Base-by-base conservation (phyloP, 257 asterid species). In the Nicotiana otophora region DNA sequence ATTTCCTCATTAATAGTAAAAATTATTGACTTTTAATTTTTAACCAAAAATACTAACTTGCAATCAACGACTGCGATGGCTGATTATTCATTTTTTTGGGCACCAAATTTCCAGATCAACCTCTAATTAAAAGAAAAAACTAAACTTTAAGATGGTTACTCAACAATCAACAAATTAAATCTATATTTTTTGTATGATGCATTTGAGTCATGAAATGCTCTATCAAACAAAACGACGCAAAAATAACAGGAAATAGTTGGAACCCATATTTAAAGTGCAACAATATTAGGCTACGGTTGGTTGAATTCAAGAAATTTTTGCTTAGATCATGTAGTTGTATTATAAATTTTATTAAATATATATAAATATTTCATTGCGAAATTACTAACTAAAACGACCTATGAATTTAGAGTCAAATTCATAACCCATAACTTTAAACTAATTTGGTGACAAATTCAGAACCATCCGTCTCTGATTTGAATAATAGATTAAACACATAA, bases 241-340 rank as follows among this genome's bases (percentile, higher is more conserved):
- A 53, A 53, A 14, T 53, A 4, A 10, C 15, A 14, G 15, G 17
- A 0, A 53, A 53, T 10, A 53, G 57, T 53, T 14, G 57, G 17
- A 53, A 53, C 57, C 57, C 19, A 14, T 14, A 4, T 53, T 53
- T 53, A 53, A 42, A 42, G 11, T 8, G 48, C 11, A 42, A 42
- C 48, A 7, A 7, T 8, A 42, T 7, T 42, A 42, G 48, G 48
- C 8, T 7, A 42, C 10, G 10, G 3, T 8, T 2, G 2, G 46
- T 0, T 7, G 10, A 39, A 7, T 39, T 39, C 46, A 42, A 8
- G 1, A 8, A 42, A 42, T 0, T 42, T 42, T 42, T 42, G 0
- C 3, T 42, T 42, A 8, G 3, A 42, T 0, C 3, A 0, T 42
- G 0, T 42, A 8, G 2, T 42, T 7, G 2, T 42, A 0, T 7